Base-by-base conservation (phyloP, 495 filamentous ascomycete genomes). In the Pseudoneurospora amorphoporcata region DNA sequence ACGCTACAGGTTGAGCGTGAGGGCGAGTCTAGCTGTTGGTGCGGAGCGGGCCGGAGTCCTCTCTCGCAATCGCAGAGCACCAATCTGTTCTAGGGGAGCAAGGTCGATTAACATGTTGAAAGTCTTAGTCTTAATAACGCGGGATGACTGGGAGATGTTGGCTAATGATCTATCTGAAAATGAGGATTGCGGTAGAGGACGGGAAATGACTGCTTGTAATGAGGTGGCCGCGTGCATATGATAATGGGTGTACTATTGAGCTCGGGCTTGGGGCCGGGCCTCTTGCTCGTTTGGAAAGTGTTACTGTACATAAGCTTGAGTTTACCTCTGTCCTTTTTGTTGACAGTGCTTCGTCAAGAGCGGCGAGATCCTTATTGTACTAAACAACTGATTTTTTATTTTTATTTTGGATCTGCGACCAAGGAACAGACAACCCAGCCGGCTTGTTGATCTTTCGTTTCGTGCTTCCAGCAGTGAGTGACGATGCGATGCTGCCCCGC, bases 21-120 rank as follows among this genome's bases (percentile, higher is more conserved):
- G 76, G 91, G 91, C 0, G 91, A 93, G 68, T 84, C 85, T 8
- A 88, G 87, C 42, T 96, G 93, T 77, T 97, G 93, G 93, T 97
- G 93, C 81, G 88, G 87, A 9, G 80, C 78, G 3, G 79, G 78
- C n/a, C 70, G 80, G 39, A 80, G 79, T 39, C 78, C 78, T 39
- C 72, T 81, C 19, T 79, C 78, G 40, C 68, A 70, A 23, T 69
- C 70, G 47, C 77, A 77, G 39, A 78, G 78, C 70, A 72, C 65
- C 29, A 75, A 69, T 45, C 75, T 77, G 41, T 77, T 80, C 61
- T 78, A 76, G 71, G 71, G 39, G 68, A 19, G 16, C 35, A 37
- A 23, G 32, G 43, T 32, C 14, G 14, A 65, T 61, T 1, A 35
- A 35, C 12, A 61, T 8, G 5, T 65, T 35, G 29, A 6, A 8